Base-by-base conservation (phyloP, 2,329 filamentous ascomycete genomes). In the Fusarium abutilonis region DNA sequence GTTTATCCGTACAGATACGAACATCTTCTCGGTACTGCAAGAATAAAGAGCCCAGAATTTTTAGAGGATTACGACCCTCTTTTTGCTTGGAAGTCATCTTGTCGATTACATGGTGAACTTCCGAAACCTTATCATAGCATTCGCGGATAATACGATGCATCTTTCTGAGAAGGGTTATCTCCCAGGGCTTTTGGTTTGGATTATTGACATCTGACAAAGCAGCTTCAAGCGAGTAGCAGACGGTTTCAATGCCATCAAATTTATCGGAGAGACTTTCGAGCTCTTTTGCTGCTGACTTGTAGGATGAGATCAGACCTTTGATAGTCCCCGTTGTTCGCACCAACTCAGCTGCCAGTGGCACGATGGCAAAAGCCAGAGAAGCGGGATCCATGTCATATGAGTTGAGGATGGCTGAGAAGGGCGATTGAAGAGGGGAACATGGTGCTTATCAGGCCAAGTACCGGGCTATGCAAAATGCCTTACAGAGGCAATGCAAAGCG, bases 311-410 rank as follows among this genome's bases (percentile, higher is more conserved):
- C 34, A 58, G 9, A 2, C 38, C 21, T 3, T 52, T 52, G 15
- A 66, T 60, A 0, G 58, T 26, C 0, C 10, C 40, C 0, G 40
- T 44, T 0, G 45, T 44, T 3, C 39, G 31, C 6, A 44, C 28
- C 0, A 66, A 26, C n/a, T 66, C 54, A 14, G 53, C 23, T 13
- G 46, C 52, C 3, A 63, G 9, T 0, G 62, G 45, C 1, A 53
- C 35, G 2, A 66, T 43, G 6, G 47, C 54, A 6, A 65, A 53
- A 1, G 56, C 39, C 4, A 64, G 31, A 1, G 63, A 64, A 6
- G 36, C 52, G 6, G 63, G 56, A 34, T 65, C 50, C 56, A 65
- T 64, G 2, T n/a, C n/a, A n/a, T n/a, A n/a, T n/a, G n/a, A n/a
- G n/a, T n/a, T n/a, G n/a, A n/a, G n/a, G n/a, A n/a, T n/a, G n/a